A percentile compares a stretch with the other conserved stretches of the same genome.
phyloP scores from a whole-genome alignment of 495 filamentous ascomycete species.

The Annulohypoxylon moriforme region DNA sequence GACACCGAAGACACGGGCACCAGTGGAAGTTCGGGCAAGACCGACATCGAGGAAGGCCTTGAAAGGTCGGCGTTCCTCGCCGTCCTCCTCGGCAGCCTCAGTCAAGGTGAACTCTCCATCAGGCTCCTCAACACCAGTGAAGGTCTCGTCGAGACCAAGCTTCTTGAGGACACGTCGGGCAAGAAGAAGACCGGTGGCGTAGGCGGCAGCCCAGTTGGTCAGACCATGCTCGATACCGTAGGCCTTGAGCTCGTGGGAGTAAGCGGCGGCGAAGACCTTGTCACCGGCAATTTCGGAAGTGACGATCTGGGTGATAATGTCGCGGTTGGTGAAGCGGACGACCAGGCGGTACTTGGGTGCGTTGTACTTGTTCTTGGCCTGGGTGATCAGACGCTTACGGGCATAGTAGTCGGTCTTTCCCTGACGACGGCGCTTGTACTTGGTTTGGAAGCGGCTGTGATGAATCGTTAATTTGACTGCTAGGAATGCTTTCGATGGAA shows the following conservation, averaged over 20 bases:
- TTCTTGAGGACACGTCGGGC: conserved; percentile 97
- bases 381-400: conserved; percentile 98
- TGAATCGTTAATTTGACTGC: conserved; percentile 31
- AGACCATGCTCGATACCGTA: conserved; percentile 98
- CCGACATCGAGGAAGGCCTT: conserved; percentile 98
- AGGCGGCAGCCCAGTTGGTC: conserved; percentile 99
- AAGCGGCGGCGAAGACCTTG: conserved; percentile 93
- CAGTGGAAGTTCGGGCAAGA: conserved; percentile 94
- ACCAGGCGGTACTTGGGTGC: conserved; percentile 99
- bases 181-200: conserved; percentile 94
- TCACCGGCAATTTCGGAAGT: conserved; percentile 96
- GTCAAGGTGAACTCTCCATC: conserved; percentile 94
- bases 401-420: conserved; percentile 99
- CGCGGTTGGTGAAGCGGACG: conserved; percentile 99
- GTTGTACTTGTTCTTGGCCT: conserved; percentile 99
- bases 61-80: conserved; percentile 92
- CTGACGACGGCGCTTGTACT: conserved; percentile 96
- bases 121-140: conserved; percentile 92
- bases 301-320: conserved; percentile 98
- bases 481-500: background rate
- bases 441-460: conserved; percentile 95
- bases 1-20: conserved; percentile 97
- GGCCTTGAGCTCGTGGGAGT: conserved; percentile 95
- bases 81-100: conserved; percentile 86
- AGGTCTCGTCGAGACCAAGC: conserved; percentile 90